Conservation (phyloP, 139 green algal genomes). For the Picochlorum sp. region DNA sequence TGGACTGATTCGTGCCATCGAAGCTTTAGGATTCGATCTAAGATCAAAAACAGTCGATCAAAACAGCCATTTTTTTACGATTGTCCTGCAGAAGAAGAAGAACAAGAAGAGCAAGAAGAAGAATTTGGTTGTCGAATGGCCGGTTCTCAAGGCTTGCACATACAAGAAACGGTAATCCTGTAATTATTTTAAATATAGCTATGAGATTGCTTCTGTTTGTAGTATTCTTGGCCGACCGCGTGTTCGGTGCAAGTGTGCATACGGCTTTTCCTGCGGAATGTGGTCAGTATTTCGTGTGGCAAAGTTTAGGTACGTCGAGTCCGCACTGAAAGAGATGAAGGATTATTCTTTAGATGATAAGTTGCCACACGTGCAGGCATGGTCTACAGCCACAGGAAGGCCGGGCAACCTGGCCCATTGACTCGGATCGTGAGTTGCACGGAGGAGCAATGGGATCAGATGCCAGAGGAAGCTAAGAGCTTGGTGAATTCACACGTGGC, state of each 20-base stretch:
- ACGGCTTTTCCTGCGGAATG: constrained; percentile 60
- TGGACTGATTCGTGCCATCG: constrained; percentile 48
- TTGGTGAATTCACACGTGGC: constrained; percentile 50
- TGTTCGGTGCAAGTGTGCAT: constrained; percentile 23
- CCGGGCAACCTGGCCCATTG: constrained; percentile 55
- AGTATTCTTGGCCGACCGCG: neutral
- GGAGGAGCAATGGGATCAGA: constrained; percentile 31
- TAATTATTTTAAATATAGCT: neutral
- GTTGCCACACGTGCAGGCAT: constrained; percentile 20
- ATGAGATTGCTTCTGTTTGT: neutral
- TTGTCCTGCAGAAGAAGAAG: constrained; percentile 44
- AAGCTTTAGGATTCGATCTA: constrained; percentile 49
- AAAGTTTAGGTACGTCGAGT: constrained; percentile 45
- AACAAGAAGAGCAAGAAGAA: neutral
- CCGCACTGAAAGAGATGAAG: neutral
- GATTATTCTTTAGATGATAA: neutral
- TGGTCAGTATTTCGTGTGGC: constrained; percentile 60
- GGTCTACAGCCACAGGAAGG: constrained; percentile 36
- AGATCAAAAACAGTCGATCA: constrained; percentile 30
- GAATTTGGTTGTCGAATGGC: constrained; percentile 8
- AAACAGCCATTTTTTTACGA: constrained; percentile 74
- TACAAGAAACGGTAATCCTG: constrained; percentile 29
- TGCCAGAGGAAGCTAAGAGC: constrained; percentile 14
- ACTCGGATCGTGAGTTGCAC: constrained; percentile 72
- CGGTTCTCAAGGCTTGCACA: constrained; percentile 19